Evolutionary conservation across 2,329 filamentous ascomycete genomes (phyloP), one percentile per base, ranked within the genome.

Genomic region (Davidsoniella eucalypti): DNA sequence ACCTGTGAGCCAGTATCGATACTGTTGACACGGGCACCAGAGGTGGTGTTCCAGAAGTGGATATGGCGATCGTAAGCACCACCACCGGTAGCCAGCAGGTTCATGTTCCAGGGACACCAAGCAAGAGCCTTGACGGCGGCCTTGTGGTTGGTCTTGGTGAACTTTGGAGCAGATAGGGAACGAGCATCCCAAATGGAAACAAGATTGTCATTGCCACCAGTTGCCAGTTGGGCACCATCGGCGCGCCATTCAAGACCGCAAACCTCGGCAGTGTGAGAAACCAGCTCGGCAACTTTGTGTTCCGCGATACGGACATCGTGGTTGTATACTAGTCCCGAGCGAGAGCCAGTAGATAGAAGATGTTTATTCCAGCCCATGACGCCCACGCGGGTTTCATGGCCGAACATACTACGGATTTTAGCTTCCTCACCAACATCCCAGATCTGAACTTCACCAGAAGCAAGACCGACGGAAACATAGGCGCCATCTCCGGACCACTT

Each of bases 311-410:
- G 90, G 56, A 98, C 92, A 63, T 98, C 92, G 68, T 98, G 92
- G 76, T 98, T 98, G 79, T 80, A 95, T 59, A 98, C 87, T 43
- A 95, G 82, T 21, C 92, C 92, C 57, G 85, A 94, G 63, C 92
- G 85, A 52, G 92, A 87, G 57, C 92, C 92, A 18, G 90, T 95
- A 38, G 92, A 96, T 48, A 98, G 76, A 52, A 93, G 79, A 68
- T 96, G 92, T 77, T 96, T 96, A 75, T 87, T 94, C 92, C 92
- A 98, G 61, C 88, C 87, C 88, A 96, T 95, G 56, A 94, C 90
- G 62, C 88, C 87, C 56, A 98, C 90, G 50, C 92, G 88, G 38
- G 87, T 90, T 61, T 96, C 90, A 63, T 98, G 92, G 54, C 92
- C 92, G 63, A 87, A 84, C 92, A 98, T 98, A 73, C 87, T 95